Percentiles rank a stretch among this genome's conserved stretches.
Conservation (phyloP, 768 basidiomycete species). For the Rhodotorula sphaerocarpa region DNA sequence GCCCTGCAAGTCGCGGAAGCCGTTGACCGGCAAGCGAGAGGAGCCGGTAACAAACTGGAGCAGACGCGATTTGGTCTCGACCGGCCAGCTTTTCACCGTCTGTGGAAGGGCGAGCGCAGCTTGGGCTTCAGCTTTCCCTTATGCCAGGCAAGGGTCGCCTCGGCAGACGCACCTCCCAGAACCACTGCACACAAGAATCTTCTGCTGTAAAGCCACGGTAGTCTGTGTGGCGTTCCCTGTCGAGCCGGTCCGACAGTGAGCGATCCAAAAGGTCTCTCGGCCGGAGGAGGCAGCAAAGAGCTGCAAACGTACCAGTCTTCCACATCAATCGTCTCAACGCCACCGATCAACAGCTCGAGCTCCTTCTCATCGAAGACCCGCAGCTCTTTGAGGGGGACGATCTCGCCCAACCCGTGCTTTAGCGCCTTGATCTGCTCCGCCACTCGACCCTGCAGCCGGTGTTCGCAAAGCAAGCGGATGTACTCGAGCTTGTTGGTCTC, state of each 20-base stretch:
- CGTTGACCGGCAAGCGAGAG: conserved; percentile 82
- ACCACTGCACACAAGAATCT: conserved; percentile 96
- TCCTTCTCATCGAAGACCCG: conserved; percentile 98
- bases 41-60: conserved; percentile 69
- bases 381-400: conserved; percentile 91
- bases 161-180: conserved; percentile 59
- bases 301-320: background rate
- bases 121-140: too few relatives aligned
- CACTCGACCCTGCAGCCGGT: conserved; percentile 90
- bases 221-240: conserved; percentile 90
- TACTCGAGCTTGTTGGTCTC: conserved; percentile 99
- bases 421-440: conserved; percentile 97
- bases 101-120: background rate
- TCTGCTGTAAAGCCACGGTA: conserved; percentile 86
- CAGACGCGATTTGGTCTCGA: conserved; percentile 89
- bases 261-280: conserved; percentile 58
- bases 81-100: conserved; percentile 79
- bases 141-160: background rate
- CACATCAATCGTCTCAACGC: background rate
- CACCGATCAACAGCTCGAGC: conserved; percentile 52
- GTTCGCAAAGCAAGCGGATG: conserved; percentile 65
- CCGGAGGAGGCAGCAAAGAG: background rate
- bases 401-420: conserved; percentile 96
- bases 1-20: conserved; percentile 96
- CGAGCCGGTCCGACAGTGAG: too few relatives aligned